Conservation (phyloP, 1,284 basidiomycete genomes). For the Rhodotorula sp. region DNA sequence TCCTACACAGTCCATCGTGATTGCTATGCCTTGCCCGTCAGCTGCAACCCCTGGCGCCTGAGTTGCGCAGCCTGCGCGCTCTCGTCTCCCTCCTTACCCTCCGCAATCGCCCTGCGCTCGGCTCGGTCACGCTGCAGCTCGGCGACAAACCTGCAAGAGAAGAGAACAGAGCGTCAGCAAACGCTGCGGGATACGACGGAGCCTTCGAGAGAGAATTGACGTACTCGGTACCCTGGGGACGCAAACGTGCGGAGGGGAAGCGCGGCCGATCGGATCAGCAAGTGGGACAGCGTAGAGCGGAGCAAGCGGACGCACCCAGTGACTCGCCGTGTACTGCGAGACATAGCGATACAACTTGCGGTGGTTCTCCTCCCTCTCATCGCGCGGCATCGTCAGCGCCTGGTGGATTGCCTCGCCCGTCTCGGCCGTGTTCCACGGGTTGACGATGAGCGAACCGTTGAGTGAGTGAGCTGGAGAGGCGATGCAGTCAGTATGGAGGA, state of each 20-base stretch:
- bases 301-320: constrained; percentile 59
- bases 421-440: constrained; percentile 74
- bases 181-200: too few species aligned
- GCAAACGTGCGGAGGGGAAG: not conserved
- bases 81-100: constrained; percentile 9
- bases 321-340: constrained; percentile 86
- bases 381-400: constrained; percentile 82
- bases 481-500: not conserved
- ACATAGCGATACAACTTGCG: constrained; percentile 94
- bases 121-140: constrained; percentile 18
- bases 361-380: constrained; percentile 82
- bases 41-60: constrained; percentile 14
- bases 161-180: too few species aligned
- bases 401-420: constrained; percentile 94
- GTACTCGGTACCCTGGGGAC: constrained; percentile 13
- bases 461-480: constrained; percentile 71
- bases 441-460: constrained; percentile 90
- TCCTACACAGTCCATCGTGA: too few species aligned
- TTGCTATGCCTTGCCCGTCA: constrained; percentile 21
- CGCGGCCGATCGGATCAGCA: not conserved
- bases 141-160: constrained; percentile 16
- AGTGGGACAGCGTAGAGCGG: not conserved
- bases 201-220: too few species aligned
- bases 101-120: constrained; percentile 29
- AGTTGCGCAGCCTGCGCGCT: constrained; percentile 10